These are phyloP conservation scores for Salmacisia buchloeana DNA, from an alignment of 1,284 basidiomycete species.

Conservation along the genomic window DNA sequence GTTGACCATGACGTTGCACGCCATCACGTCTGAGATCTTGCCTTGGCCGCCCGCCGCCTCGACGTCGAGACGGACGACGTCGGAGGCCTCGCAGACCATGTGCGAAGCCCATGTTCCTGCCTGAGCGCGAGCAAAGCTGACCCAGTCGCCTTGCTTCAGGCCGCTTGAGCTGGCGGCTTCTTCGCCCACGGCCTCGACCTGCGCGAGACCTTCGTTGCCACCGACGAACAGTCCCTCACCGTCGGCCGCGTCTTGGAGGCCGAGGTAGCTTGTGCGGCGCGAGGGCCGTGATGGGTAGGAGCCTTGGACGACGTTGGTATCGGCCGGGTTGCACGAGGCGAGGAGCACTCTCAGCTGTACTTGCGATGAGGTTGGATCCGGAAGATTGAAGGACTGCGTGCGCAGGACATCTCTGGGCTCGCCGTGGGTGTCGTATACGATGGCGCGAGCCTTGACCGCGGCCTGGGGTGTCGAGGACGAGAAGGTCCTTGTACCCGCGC, in stretches of 20 bases:
- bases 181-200: constrained; percentile 61
- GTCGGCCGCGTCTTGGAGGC: constrained; percentile 24
- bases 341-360: constrained; percentile 4
- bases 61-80: constrained; percentile 57
- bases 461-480: neutral
- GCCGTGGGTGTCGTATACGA: constrained; percentile 16
- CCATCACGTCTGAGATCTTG: constrained; percentile 10
- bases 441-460: neutral
- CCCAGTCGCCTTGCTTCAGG: constrained; percentile 63
- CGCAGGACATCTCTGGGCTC: constrained; percentile 14
- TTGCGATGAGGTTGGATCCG: constrained; percentile 8
- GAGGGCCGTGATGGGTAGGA: constrained; percentile 67
- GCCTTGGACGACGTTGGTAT: constrained; percentile 71
- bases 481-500: too few relatives aligned
- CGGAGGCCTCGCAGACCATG: constrained; percentile 57
- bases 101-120: constrained; percentile 70
- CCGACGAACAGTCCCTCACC: constrained; percentile 54
- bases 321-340: constrained; percentile 59
- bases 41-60: neutral
- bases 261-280: constrained; percentile 37
- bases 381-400: neutral
- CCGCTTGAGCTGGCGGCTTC: constrained; percentile 52
- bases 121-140: constrained; percentile 22
- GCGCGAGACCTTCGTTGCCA: constrained; percentile 73
- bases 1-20: constrained; percentile 57